phyloP scores from a whole-genome alignment of 768 basidiomycete genomes.

The Lepiota brunneoincarnata region DNA sequence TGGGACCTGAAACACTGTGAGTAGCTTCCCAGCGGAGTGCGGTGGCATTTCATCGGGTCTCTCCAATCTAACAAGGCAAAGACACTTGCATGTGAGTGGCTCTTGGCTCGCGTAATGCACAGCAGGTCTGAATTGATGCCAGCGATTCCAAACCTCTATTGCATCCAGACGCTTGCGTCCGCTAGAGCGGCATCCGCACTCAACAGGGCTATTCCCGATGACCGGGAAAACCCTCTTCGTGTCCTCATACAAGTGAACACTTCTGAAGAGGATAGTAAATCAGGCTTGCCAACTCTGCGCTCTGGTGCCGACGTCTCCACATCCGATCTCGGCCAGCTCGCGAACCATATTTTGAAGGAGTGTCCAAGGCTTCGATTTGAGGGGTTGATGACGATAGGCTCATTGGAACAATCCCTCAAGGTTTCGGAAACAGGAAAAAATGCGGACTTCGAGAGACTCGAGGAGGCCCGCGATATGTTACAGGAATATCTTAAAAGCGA shows the following conservation, averaged over 20 bases:
- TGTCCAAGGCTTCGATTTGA: conserved; percentile 78
- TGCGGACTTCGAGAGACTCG: conserved; percentile 74
- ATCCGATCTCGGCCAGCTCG: conserved; percentile 64
- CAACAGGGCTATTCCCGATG: conserved; percentile 62
- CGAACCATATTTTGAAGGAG: conserved; percentile 59
- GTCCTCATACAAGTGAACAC: conserved; percentile 95
- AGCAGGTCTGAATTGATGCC: background rate
- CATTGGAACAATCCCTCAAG: conserved; percentile 65
- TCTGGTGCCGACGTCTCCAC: conserved; percentile 27
- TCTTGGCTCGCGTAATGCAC: background rate
- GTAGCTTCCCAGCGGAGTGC: conserved; percentile 84
- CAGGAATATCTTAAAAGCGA: conserved; percentile 36
- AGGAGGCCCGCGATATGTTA: conserved; percentile 59
- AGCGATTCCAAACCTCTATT: conserved; percentile 88
- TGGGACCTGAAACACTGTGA: background rate
- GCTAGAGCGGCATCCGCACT: conserved; percentile 77
- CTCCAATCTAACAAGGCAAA: conserved; percentile 95
- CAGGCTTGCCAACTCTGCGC: conserved; percentile 69
- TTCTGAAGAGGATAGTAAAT: conserved; percentile 88
- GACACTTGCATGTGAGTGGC: conserved; percentile 66
- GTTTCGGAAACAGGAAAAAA: conserved; percentile 45
- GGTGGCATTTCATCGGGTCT: conserved; percentile 97
- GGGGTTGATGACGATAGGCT: conserved; percentile 97
- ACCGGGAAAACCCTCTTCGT: conserved; percentile 63
- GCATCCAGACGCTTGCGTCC: conserved; percentile 85